Evolutionary conservation across 1,284 basidiomycete genomes (phyloP).

Genomic region (Austroboletus niveus): DNA sequence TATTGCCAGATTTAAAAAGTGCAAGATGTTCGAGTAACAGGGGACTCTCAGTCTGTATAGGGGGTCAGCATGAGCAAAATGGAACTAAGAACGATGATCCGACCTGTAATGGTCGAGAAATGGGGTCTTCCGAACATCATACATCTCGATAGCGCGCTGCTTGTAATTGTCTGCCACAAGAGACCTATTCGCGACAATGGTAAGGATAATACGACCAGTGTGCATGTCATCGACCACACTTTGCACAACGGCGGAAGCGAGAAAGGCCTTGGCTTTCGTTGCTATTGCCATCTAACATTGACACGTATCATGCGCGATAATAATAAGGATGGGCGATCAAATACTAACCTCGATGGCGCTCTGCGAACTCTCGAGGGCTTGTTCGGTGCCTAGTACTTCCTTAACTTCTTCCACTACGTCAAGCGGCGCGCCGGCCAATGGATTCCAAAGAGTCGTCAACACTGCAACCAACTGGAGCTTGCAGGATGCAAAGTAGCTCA

Average conservation of each 20-base stretch:
- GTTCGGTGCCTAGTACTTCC: conserved; percentile 50
- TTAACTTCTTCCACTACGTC: conserved; percentile 66
- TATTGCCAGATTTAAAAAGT: conserved; percentile 72
- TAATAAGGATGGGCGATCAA: neutral
- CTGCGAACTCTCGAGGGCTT: conserved; percentile 55
- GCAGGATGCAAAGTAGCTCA: conserved; percentile 69
- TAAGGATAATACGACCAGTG: conserved; percentile 68
- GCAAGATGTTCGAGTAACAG: conserved; percentile 74
- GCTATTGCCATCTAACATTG: conserved; percentile 75
- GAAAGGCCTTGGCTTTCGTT: conserved; percentile 75
- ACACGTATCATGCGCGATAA: neutral
- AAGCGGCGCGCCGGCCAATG: conserved; percentile 73
- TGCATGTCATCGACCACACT: conserved; percentile 83
- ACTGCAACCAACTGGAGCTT: conserved; percentile 72
- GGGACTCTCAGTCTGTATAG: conserved; percentile 70
- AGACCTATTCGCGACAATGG: conserved; percentile 62
- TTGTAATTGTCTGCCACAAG: conserved; percentile 88
- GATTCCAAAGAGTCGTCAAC: conserved; percentile 77
- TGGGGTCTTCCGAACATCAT: conserved; percentile 69
- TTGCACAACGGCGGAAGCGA: conserved; percentile 79
- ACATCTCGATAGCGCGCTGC: conserved; percentile 69
- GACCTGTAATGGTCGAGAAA: conserved; percentile 83
- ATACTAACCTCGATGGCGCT: conserved; percentile 75
- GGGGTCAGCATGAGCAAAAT: conserved; percentile 7
- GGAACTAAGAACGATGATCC: conserved; percentile 2